Conservation (phyloP, 768 basidiomycete genomes). For the Russula olivacea region DNA sequence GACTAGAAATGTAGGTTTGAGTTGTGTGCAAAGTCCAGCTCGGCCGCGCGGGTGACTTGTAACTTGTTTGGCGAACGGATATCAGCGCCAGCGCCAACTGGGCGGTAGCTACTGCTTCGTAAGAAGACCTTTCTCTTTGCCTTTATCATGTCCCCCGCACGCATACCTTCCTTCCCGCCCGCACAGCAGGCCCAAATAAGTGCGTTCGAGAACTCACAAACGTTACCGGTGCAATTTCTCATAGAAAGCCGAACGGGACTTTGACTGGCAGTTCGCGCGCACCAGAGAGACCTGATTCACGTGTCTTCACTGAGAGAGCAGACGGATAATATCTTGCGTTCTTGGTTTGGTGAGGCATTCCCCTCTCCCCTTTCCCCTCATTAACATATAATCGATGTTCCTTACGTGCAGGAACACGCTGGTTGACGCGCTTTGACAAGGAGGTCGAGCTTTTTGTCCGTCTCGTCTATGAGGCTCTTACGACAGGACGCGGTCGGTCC, state of each 20-base stretch:
- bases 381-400: conserved; percentile 9
- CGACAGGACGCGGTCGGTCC: conserved; percentile 61
- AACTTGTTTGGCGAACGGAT: neutral
- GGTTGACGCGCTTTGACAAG: conserved; percentile 75
- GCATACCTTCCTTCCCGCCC: conserved; percentile 46
- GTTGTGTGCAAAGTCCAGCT: neutral
- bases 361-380: neutral
- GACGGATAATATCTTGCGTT: conserved; percentile 62
- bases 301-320: conserved; percentile 70
- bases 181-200: conserved; percentile 87
- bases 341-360: conserved; percentile 61
- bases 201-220: conserved; percentile 36
- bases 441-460: conserved; percentile 68
- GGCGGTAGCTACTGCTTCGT: neutral
- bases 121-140: neutral
- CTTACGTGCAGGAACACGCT: conserved; percentile 57
- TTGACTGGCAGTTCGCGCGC: conserved; percentile 59
- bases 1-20: neutral
- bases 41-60: neutral
- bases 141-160: conserved; percentile 8
- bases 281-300: conserved; percentile 79
- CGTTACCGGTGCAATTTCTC: neutral
- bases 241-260: conserved; percentile 19
- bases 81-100: neutral
- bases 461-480: conserved; percentile 66